These are phyloP conservation scores for Turnera subulata DNA, from an alignment of 345 rosid genomes.

Conservation along the genomic window DNA sequence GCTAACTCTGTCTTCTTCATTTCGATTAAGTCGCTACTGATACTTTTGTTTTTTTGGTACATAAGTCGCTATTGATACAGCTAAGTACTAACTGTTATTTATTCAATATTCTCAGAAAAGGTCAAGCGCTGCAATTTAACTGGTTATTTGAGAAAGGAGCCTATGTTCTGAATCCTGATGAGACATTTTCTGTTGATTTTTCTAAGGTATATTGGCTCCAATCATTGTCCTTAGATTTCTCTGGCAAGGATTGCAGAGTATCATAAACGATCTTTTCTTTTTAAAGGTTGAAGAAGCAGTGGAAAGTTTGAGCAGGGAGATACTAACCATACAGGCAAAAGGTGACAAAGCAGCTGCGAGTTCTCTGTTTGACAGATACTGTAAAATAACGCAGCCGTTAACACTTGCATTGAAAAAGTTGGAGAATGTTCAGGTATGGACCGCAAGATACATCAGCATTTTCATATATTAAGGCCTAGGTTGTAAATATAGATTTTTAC, in stretches of 20 bases:
- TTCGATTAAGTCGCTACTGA: too few relatives aligned
- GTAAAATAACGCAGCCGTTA: constrained; percentile 58
- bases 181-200: constrained; percentile 74
- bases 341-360: constrained; percentile 80
- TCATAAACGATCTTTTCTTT: constrained; percentile 13
- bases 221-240: constrained; percentile 1
- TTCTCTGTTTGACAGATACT: constrained; percentile 55
- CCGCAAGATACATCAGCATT: too few relatives aligned
- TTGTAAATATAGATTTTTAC: too few relatives aligned
- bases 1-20: constrained; percentile 8
- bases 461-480: too few relatives aligned
- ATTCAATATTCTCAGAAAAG: constrained; percentile 49
- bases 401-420: background rate
- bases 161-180: constrained; percentile 53
- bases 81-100: constrained; percentile 6
- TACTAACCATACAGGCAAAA: constrained; percentile 77
- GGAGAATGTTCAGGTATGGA: too few relatives aligned
- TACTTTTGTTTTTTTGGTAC: too few relatives aligned
- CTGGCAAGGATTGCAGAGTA: background rate
- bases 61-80: too few relatives aligned
- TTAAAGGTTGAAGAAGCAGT: constrained; percentile 68
- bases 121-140: constrained; percentile 92
- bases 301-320: constrained; percentile 78
- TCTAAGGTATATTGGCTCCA: constrained; percentile 44
- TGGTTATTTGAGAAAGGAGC: constrained; percentile 87